Conservation (phyloP, 495 filamentous ascomycete species). For the Penicillium chermesinum region DNA sequence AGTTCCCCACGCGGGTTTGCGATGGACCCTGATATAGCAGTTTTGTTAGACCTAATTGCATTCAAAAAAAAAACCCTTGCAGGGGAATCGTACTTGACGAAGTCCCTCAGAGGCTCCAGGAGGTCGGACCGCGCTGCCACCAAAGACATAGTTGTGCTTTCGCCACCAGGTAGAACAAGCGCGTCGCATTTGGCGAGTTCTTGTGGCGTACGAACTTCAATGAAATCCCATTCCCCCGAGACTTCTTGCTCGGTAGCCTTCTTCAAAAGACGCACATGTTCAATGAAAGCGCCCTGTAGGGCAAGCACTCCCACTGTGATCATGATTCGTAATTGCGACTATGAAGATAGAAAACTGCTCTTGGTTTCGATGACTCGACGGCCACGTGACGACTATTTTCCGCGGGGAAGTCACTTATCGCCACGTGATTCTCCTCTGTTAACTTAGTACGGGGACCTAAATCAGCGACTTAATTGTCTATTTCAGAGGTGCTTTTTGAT, state of each 20-base stretch:
- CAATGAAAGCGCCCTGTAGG: conserved; percentile 88
- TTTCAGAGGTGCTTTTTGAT: too few relatives aligned
- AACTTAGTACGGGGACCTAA: too few relatives aligned
- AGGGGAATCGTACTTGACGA: conserved; percentile 72
- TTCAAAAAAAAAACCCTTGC: neutral
- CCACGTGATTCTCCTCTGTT: conserved; percentile 15
- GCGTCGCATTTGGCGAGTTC: conserved; percentile 73
- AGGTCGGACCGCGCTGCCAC: conserved; percentile 76
- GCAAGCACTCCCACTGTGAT: conserved; percentile 81
- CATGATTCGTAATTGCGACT: conserved; percentile 25
- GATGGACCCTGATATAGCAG: conserved; percentile 32
- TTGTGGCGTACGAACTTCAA: conserved; percentile 71
- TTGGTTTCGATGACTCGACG: conserved; percentile 18
- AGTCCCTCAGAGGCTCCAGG: conserved; percentile 79
- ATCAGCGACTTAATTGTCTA: too few relatives aligned
- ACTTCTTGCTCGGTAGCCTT: conserved; percentile 48
- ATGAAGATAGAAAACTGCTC: neutral
- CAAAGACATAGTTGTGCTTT: conserved; percentile 89
- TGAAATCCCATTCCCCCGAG: conserved; percentile 52
- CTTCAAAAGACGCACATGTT: conserved; percentile 75
- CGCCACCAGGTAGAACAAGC: conserved; percentile 86
- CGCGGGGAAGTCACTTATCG: conserved; percentile 23
- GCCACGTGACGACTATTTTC: conserved; percentile 23
- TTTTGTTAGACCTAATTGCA: conserved; percentile 16
- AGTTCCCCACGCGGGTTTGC: conserved; percentile 91